Conservation (phyloP, 2,329 filamentous ascomycete genomes). For the Aspergillus spinulosporus region DNA sequence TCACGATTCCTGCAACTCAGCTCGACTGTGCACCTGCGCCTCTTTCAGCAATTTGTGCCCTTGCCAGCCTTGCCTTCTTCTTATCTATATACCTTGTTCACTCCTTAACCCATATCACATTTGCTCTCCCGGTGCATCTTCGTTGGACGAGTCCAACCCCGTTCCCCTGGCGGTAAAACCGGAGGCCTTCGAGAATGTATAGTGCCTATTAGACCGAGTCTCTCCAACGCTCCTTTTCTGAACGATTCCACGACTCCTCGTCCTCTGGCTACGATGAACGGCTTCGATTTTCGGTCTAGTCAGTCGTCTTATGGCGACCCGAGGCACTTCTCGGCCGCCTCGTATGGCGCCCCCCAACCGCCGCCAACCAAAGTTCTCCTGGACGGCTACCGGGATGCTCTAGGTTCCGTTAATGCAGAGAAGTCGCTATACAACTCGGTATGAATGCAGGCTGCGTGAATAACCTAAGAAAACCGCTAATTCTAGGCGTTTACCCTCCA, state of each 20-base stretch:
- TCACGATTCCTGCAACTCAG: background rate
- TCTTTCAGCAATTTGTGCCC: background rate
- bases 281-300: constrained; percentile 40
- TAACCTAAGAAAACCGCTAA: background rate
- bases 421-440: constrained; percentile 60
- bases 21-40: background rate
- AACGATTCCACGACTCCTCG: constrained; percentile 8
- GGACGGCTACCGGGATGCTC: constrained; percentile 61
- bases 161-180: constrained; percentile 12
- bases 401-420: constrained; percentile 57
- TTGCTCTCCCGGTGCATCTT: background rate
- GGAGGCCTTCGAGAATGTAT: constrained; percentile 18
- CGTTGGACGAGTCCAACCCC: background rate
- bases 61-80: background rate
- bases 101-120: background rate
- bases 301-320: constrained; percentile 45
- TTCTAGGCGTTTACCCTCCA: constrained; percentile 32
- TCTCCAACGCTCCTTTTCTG: background rate
- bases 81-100: background rate
- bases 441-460: constrained; percentile 28
- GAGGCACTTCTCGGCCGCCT: constrained; percentile 38
- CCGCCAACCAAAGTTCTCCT: constrained; percentile 52
- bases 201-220: constrained; percentile 18
- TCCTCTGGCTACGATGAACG: constrained; percentile 32
- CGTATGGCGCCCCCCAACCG: constrained; percentile 35